Conservation (phyloP, 306 rosid species). For the Vigna nakashimae region DNA sequence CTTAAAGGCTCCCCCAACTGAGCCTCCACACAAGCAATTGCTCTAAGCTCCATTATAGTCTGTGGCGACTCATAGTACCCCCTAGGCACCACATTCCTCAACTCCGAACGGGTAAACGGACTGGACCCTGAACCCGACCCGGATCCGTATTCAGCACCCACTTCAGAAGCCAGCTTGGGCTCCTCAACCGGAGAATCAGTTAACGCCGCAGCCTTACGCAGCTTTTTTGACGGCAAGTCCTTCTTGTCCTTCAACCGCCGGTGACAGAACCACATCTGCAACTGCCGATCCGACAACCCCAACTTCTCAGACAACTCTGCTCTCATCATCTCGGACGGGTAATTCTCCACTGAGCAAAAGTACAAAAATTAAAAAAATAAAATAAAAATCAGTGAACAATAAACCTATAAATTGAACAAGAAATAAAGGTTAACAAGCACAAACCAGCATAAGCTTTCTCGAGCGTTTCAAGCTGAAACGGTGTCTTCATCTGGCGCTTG, state of each 20-base stretch:
- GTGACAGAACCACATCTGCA: constrained; percentile 99
- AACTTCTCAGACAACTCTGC: constrained; percentile 81
- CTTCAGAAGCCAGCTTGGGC: constrained; percentile 61
- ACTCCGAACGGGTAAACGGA: constrained; percentile 65
- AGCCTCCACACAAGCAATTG: constrained; percentile 93
- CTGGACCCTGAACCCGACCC: constrained; percentile 97
- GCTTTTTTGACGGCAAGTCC: constrained; percentile 68
- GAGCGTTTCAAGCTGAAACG: constrained; percentile 91
- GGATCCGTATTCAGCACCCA: constrained; percentile 81
- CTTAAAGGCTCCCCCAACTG: constrained; percentile 93
- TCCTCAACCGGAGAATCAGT: constrained; percentile 78
- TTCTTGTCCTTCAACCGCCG: constrained; percentile 96
- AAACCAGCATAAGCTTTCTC: constrained; percentile 91
- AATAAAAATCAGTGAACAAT: not conserved
- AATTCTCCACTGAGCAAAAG: constrained; percentile 79
- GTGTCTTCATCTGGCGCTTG: constrained; percentile 99
- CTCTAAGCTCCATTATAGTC: constrained; percentile 78
- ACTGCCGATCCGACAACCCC: constrained; percentile 95
- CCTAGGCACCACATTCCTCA: constrained; percentile 62
- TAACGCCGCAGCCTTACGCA: constrained; percentile 47
- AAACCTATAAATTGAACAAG: not conserved
- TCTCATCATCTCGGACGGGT: constrained; percentile 86
- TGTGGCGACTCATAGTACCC: constrained; percentile 75
- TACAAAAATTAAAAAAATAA: not conserved
- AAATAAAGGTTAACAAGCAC: constrained; percentile 27